Base-by-base conservation (phyloP, 2,329 filamentous ascomycete species). In the Ascochyta clinopodiicola region DNA sequence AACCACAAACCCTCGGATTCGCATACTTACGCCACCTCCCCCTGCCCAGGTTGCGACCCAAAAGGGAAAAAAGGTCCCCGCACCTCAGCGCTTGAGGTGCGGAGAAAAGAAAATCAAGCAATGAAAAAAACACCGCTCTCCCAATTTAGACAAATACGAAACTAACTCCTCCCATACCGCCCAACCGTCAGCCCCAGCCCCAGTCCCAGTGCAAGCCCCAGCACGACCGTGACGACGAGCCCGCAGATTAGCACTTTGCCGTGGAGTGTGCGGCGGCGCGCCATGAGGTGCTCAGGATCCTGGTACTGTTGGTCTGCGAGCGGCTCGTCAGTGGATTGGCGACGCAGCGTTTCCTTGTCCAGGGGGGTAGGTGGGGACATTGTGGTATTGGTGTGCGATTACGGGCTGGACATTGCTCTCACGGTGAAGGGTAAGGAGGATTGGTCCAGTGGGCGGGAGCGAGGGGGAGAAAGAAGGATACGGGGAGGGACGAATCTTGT, bases 161-260 rank as follows among this genome's bases (percentile, higher is more conserved):
- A 17, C 22, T 24, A 45, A 34, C 45, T 39, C 17, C 45, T 42
- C 12, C 48, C 34, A 17, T 50, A 36, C 25, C 64, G 62, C 17
- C 67, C 71, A 13, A 75, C 60, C 35, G 73, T 77, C 19, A 87
- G 74, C 9, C 85, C 84, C 6, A 88, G 71, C 3, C 84, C 84
- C 2, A 88, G 75, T 3, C 85, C 86, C 17, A 88, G 70, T 0
- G 77, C 82, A 8, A 86, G 71, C 0, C 71, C 81, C 35, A 85
- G 57, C 42, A 80, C 67, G 2, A 72, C 34, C 21, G 74, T 29
- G 6, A 51, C 51, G 22, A 66, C 7, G 12, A 68, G 31, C 4
- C 53, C 48, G 25, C 53, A 57, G 22, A 75, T 43, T n/a, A 75
- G 36, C n/a, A 71, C 37, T 46, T 70, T 72, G 17, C 63, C 21